A percentile compares a stretch with the other conserved stretches of the same genome.
Conservation (phyloP, 495 filamentous ascomycete genomes). For the Cairneyella variabilis region DNA sequence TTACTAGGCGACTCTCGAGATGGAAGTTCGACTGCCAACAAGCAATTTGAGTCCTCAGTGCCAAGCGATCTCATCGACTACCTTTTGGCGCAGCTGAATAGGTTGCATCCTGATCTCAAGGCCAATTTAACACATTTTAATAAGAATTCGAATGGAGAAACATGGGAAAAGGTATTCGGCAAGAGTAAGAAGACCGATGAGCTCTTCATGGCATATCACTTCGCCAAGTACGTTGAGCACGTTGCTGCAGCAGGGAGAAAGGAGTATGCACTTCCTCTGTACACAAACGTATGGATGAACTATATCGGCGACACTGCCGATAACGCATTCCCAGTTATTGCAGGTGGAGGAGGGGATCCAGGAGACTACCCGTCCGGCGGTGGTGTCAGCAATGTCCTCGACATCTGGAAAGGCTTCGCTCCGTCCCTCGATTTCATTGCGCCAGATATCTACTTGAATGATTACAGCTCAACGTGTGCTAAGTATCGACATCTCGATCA, state of each 20-base stretch:
- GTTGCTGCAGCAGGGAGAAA: conserved; percentile 40
- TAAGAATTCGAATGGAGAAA: background rate
- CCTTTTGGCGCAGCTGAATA: conserved; percentile 30
- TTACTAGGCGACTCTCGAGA: conserved; percentile 45
- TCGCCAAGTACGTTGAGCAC: conserved; percentile 38
- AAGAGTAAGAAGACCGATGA: conserved; percentile 38
- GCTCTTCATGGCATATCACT: conserved; percentile 50
- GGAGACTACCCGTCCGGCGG: conserved; percentile 47
- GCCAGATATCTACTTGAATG: conserved; percentile 45
- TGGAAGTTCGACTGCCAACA: conserved; percentile 32
- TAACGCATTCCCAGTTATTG: conserved; percentile 30
- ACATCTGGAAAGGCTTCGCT: conserved; percentile 42
- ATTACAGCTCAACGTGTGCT: conserved; percentile 37
- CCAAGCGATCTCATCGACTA: conserved; percentile 32
- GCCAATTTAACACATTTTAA: conserved; percentile 16
- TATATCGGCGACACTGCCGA: conserved; percentile 28
- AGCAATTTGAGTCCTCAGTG: conserved; percentile 31
- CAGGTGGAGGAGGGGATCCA: conserved; percentile 38
- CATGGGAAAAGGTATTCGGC: conserved; percentile 41
- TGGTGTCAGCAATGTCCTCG: conserved; percentile 35
- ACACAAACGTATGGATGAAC: conserved; percentile 46
- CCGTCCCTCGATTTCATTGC: conserved; percentile 44
- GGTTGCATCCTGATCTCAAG: conserved; percentile 33
- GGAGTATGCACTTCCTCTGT: conserved; percentile 41
- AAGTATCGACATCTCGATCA: conserved; percentile 43